Percentiles rank a stretch among this genome's conserved stretches.
Evolutionary conservation across 106 monocot species (phyloP).

Genomic region (Agapanthus africanus): DNA sequence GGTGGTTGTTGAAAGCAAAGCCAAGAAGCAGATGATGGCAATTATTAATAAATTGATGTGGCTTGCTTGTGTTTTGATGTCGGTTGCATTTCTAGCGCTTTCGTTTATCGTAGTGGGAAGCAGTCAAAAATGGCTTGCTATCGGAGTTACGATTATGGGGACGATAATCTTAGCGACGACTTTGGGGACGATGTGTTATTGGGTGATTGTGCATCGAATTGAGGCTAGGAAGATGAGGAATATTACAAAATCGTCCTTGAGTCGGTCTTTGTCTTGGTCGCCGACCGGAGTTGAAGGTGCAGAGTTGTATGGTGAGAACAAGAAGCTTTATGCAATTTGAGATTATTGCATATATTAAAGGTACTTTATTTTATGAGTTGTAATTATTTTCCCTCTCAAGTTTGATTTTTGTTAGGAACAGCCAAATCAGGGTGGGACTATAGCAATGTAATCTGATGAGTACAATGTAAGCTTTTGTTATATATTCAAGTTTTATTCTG

Average conservation of each 20-base stretch:
- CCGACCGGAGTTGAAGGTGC: slow-evolving; percentile 29
- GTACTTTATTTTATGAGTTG: too few relatives aligned
- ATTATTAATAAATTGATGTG: slow-evolving; percentile 76
- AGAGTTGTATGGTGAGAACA: slow-evolving; percentile 30
- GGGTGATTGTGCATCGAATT: slow-evolving; percentile 41
- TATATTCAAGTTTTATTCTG: neutral
- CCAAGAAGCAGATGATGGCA: slow-evolving; percentile 63
- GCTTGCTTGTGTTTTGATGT: slow-evolving; percentile 62
- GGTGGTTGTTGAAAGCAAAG: slow-evolving; percentile 53
- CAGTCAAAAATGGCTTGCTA: slow-evolving; percentile 34
- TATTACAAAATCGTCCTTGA: slow-evolving; percentile 32
- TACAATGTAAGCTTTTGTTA: neutral
- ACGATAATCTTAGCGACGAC: slow-evolving; percentile 38
- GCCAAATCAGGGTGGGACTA: too few relatives aligned
- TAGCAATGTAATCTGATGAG: neutral
- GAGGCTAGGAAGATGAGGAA: slow-evolving; percentile 45
- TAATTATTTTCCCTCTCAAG: neutral
- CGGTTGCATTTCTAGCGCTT: slow-evolving; percentile 48
- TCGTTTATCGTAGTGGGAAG: slow-evolving; percentile 49
- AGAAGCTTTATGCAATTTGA: slow-evolving; percentile 63
- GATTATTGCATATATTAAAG: neutral
- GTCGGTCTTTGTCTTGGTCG: slow-evolving; percentile 36
- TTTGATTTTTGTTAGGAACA: neutral
- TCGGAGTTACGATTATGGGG: slow-evolving; percentile 45
- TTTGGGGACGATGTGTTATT: slow-evolving; percentile 49